These are phyloP conservation scores for Suillus discolor DNA, from an alignment of 768 basidiomycete species.

Conservation along the genomic window DNA sequence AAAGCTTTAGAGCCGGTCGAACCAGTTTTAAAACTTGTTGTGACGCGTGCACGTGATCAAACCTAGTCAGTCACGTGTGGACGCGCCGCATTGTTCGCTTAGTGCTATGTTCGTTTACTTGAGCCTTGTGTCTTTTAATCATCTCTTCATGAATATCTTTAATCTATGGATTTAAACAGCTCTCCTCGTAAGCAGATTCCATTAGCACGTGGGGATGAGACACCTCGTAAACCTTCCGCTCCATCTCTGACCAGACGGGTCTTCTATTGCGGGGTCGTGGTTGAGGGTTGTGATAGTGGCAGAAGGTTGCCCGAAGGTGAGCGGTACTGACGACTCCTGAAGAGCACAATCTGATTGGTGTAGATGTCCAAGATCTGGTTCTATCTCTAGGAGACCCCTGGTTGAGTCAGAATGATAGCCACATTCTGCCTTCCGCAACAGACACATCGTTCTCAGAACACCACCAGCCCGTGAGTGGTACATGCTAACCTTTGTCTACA, in stretches of 20 bases:
- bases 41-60: constrained; percentile 6
- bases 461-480: constrained; percentile 46
- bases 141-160: constrained; percentile 3
- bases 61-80: constrained; percentile 9
- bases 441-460: constrained; percentile 39
- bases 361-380: constrained; percentile 81
- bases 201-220: constrained; percentile 69
- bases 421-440: constrained; percentile 46
- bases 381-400: constrained; percentile 75
- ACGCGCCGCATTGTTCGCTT: constrained; percentile 5
- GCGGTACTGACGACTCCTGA: constrained; percentile 14
- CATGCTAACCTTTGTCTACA: background rate
- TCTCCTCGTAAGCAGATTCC: constrained; percentile 78
- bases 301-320: constrained; percentile 68
- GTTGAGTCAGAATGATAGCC: constrained; percentile 49
- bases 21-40: background rate
- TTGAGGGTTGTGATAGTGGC: constrained; percentile 79
- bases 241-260: constrained; percentile 69
- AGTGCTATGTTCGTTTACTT: constrained; percentile 1
- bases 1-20: background rate
- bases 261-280: constrained; percentile 88
- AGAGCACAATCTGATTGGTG: constrained; percentile 16
- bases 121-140: background rate
- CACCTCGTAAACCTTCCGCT: constrained; percentile 42
- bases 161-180: constrained; percentile 60